Base-by-base conservation (phyloP, 192 early-diverging fungal species). In the Thamnidium elegans region DNA sequence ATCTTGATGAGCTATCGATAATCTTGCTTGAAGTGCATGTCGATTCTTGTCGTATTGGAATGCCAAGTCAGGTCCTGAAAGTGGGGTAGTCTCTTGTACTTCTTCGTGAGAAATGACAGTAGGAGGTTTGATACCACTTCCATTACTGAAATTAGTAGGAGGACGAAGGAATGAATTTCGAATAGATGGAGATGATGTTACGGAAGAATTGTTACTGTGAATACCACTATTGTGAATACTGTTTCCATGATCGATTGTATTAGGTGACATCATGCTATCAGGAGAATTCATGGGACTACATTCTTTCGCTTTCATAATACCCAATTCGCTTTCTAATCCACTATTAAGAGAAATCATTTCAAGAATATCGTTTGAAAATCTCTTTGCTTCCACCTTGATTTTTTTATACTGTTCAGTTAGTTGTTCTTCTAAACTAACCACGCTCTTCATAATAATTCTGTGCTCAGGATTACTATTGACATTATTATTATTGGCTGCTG, bases 21-120 rank as follows among this genome's bases (percentile, higher is more conserved):
- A 20, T 36, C 60, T 45, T 4, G 46, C 9, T 20, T 50, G 44
- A 9, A 50, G 17, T n/a, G 47, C 44, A 15, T 62, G 23, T 62
- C 44, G 21, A 21, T 62, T 62, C 46, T 62, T 62, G 14, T 62
- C 60, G 14, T 62, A 50, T 34, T 62, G 44, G 60, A 50, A 32
- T 11, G 45, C 23, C 15, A 62, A 20, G 1, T 62, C 60, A n/a
- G 58, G 21, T 1, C 58, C 43, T 32, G 60, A 46, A 26, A 5
- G 19, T 17, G 20, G 23, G 3, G 32, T 14, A 2, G 60, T 20
- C 32, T 44, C 39, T 44, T 44, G 42, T 4, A 23, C 23, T 11
- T 59, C 58, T 56, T 56, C 31, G 2, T 32, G n/a, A 17, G 31
- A 30, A 7, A 30, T 17, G 8, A 19, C 55, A 30, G 31, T 31